Percentiles rank a stretch among this genome's conserved stretches.
phyloP scores from a whole-genome alignment of 495 filamentous ascomycete species.

The Trichoderma virens region DNA sequence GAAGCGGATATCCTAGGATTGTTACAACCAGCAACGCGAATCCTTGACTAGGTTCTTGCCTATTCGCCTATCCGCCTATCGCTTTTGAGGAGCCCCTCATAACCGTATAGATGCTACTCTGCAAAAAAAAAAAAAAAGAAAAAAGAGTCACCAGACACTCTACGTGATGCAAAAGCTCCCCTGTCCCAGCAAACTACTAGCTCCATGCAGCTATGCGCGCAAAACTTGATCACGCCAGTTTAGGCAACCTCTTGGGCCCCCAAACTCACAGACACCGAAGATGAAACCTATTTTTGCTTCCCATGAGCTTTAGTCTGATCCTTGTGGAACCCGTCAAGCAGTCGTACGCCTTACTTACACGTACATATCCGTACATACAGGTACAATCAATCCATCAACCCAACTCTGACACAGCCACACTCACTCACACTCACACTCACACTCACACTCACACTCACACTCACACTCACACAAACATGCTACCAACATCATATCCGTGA shows the following conservation, averaged over 20 bases:
- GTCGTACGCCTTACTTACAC: too few species aligned
- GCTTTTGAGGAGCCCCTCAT: neutral
- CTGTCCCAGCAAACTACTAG: neutral
- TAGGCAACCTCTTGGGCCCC: neutral
- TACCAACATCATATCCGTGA: too few species aligned
- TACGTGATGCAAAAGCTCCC: neutral
- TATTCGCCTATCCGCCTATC: neutral
- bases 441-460: too few species aligned
- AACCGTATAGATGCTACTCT: neutral
- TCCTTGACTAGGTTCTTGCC: neutral
- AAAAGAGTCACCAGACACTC: neutral
- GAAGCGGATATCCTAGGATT: neutral
- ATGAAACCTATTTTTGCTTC: neutral
- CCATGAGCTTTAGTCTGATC: too few species aligned
- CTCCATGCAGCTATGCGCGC: neutral
- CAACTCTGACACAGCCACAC: too few species aligned
- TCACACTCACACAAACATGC: too few species aligned
- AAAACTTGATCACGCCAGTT: neutral
- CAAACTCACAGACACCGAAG: neutral
- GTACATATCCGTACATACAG: too few species aligned
- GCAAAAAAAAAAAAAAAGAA: neutral
- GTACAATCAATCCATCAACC: too few species aligned
- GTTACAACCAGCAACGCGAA: neutral
- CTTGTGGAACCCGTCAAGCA: too few species aligned
- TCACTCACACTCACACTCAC: too few species aligned